These are phyloP conservation scores for Camelina neglecta DNA, from an alignment of 345 rosid genomes.

Conservation along the genomic window DNA sequence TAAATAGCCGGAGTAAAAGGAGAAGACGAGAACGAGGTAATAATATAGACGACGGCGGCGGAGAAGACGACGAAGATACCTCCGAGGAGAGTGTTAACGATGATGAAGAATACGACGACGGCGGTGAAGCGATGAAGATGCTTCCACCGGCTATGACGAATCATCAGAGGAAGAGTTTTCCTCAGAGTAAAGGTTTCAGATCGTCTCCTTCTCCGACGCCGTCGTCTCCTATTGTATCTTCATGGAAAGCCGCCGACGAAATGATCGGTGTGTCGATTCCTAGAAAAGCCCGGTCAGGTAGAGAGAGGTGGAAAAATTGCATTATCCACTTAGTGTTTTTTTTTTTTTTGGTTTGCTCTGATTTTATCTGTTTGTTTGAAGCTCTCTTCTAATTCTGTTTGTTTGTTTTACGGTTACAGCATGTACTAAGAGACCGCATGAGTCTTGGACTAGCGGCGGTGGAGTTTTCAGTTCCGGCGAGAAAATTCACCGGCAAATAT, in stretches of 20 bases:
- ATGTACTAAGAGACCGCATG: slow-evolving; percentile 79
- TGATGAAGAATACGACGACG: slow-evolving; percentile 77
- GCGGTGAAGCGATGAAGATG: slow-evolving; percentile 51
- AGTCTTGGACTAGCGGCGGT: slow-evolving; percentile 57
- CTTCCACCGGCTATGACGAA: slow-evolving; percentile 59
- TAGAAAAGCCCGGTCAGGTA: slow-evolving; percentile 4
- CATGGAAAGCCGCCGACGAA: slow-evolving; percentile 68
- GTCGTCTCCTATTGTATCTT: not conserved
- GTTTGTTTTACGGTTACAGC: slow-evolving; percentile 43
- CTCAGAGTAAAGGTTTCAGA: slow-evolving; percentile 61
- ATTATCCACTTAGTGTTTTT: not conserved
- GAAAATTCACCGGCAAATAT: slow-evolving; percentile 64
- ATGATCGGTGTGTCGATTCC: slow-evolving; percentile 1
- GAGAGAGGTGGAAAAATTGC: slow-evolving; percentile 35
- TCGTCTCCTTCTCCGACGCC: slow-evolving; percentile 38
- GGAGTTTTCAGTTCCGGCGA: slow-evolving; percentile 49
- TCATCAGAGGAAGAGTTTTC: slow-evolving; percentile 61
- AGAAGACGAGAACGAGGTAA: slow-evolving; percentile 74
- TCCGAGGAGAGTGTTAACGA: slow-evolving; percentile 83
- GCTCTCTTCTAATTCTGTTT: not conserved
- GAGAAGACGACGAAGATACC: slow-evolving; percentile 46
- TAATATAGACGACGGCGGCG: slow-evolving; percentile 63
- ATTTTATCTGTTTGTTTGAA: not conserved
- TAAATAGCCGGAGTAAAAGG: slow-evolving; percentile 66
- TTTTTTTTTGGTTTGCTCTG: too few species aligned